Conservation (phyloP, 1,139 yeast species). For the Pichia sp. region DNA sequence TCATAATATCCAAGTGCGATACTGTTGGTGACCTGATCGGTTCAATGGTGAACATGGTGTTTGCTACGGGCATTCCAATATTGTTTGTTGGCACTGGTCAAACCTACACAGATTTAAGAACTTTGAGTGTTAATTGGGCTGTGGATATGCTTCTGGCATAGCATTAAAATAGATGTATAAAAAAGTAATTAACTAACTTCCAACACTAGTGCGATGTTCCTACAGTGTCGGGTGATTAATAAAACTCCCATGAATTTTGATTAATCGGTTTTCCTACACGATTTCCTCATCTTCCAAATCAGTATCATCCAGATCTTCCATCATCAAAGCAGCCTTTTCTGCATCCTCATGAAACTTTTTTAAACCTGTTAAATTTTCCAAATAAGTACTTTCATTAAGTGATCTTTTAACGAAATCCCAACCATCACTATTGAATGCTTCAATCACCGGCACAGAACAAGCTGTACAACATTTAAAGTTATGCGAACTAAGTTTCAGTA, state of each 20-base stretch:
- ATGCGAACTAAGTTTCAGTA: conserved; percentile 63
- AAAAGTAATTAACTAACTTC: not conserved
- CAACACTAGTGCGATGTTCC: no score
- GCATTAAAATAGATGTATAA: not conserved
- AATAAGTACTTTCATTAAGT: conserved; percentile 56
- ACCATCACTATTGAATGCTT: conserved; percentile 47
- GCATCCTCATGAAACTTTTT: conserved; percentile 68
- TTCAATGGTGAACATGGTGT: conserved; percentile 95
- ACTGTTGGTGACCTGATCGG: conserved; percentile 97
- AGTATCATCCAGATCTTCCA: conserved; percentile 44
- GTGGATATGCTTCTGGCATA: conserved; percentile 66
- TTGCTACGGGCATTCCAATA: conserved; percentile 93
- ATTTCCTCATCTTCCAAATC: conserved; percentile 25
- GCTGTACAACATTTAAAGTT: conserved; percentile 80
- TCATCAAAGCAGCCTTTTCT: conserved; percentile 51
- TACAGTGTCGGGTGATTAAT: no score
- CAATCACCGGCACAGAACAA: conserved; percentile 61
- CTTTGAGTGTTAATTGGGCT: conserved; percentile 90
- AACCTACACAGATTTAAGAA: conserved; percentile 89
- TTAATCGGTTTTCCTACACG: no score
- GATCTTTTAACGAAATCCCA: conserved; percentile 82
- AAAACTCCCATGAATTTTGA: no score
- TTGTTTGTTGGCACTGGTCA: conserved; percentile 96
- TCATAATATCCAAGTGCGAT: conserved; percentile 91
- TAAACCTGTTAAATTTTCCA: conserved; percentile 78